Evolutionary conservation across 2,329 filamentous ascomycete genomes (phyloP).

Genomic region (Hypocrella siamensis): DNA sequence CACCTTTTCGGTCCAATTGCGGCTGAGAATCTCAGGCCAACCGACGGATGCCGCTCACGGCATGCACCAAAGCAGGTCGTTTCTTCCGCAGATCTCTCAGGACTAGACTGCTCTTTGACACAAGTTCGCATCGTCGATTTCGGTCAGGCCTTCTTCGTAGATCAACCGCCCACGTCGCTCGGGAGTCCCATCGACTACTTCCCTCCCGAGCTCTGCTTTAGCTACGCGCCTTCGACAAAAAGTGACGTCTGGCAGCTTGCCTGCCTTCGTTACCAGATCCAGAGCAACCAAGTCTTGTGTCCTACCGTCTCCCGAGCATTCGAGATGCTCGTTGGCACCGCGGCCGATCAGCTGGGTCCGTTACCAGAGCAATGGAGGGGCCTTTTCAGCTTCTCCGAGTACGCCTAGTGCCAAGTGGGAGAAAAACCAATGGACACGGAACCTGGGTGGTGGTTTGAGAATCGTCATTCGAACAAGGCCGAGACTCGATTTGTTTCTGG

Average conservation of each 20-base stretch:
- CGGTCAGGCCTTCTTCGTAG: constrained; percentile 3
- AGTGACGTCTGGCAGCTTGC: constrained; percentile 4
- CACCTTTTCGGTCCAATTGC: constrained; percentile 2
- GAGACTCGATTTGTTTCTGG: background rate
- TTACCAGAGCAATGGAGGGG: constrained; percentile 3
- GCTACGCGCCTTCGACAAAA: constrained; percentile 3
- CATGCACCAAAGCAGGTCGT: constrained; percentile 4
- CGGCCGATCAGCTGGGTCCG: constrained; percentile 1
- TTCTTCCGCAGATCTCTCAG: background rate
- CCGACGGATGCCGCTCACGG: background rate
- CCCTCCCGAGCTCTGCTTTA: constrained; percentile 4
- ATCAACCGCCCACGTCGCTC: constrained; percentile 2
- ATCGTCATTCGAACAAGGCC: constrained; percentile 1
- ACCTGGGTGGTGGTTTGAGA: constrained; percentile 4
- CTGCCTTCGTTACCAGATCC: constrained; percentile 2
- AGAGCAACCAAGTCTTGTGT: constrained; percentile 1
- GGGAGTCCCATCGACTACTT: constrained; percentile 4
- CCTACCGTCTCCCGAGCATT: constrained; percentile 3
- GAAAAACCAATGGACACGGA: background rate
- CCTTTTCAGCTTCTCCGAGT: constrained; percentile 1
- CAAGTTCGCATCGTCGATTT: constrained; percentile 2
- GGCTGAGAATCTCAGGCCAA: constrained; percentile 1
- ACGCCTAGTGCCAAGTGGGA: constrained; percentile 2
- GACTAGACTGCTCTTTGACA: constrained; percentile 2
- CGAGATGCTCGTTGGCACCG: constrained; percentile 2